Evolutionary conservation across 495 filamentous ascomycete species (phyloP), one percentile per base, ranked within the genome.

Genomic region (Podospora sp.): DNA sequence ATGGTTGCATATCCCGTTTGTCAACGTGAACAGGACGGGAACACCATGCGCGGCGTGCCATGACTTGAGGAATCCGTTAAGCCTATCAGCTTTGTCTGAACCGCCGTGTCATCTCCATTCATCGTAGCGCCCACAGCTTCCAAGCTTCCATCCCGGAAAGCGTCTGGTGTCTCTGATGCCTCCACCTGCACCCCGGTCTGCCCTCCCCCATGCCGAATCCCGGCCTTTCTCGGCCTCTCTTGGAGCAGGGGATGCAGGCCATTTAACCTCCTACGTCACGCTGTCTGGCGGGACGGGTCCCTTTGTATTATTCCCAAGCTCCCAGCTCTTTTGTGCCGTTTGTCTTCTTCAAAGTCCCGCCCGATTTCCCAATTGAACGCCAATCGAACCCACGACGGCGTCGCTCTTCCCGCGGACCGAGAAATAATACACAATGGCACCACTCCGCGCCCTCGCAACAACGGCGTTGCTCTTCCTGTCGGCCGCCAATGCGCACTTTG

Each of bases 401-500:
- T n/a, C 29, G 3, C 29, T 4, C 29, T 4, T 8, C 29, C 35
- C 12, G 26, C 14, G 11, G 11, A 20, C 46, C 29, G 8, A 3
- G 29, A 62, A 46, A 53, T 2, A 40, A n/a, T 22, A 33, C 65
- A 73, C 49, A 62, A 77, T 79, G 77, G 71, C 75, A 20, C 68
- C 69, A n/a, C 52, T 78, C 33, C 27, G 63, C 40, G 66, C 70
- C 8, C 49, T 71, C 61, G 21, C 72, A 62, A 59, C 70, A 21
- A 60, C 73, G 0, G 33, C 71, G 65, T 61, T 77, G 63, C 75
- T 81, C 53, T 68, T 81, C 46, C 69, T 75, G 18, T 67, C 76
- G 36, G 50, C 76, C 50, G 71, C 77, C 29, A 73, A 70, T 18
- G 83, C 80, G 60, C 84, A 86, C 73, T 86, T 85, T 72, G 67